These are phyloP conservation scores for Neofusicoccum parvum DNA, from an alignment of 2,329 filamentous ascomycete genomes.

Conservation along the genomic window DNA sequence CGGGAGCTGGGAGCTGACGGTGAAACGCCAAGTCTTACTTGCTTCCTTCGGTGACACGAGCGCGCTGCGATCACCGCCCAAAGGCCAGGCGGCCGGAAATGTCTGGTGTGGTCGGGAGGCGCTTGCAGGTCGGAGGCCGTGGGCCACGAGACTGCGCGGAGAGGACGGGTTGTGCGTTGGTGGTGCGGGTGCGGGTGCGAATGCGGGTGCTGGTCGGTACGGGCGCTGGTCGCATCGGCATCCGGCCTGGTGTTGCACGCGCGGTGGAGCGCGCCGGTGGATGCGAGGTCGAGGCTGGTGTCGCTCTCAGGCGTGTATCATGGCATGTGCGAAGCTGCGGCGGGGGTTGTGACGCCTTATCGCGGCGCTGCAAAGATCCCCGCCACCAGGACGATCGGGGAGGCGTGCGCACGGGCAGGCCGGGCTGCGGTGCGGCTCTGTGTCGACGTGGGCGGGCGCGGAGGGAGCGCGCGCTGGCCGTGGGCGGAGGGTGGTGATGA, in stretches of 20 bases:
- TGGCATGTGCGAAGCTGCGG: constrained; percentile 15
- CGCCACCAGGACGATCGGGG: constrained; percentile 18
- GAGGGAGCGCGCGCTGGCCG: background rate
- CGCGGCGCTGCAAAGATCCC: constrained; percentile 16
- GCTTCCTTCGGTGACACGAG: constrained; percentile 23
- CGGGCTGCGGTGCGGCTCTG: constrained; percentile 15
- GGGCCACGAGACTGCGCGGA: constrained; percentile 15
- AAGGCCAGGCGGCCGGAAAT: constrained; percentile 21
- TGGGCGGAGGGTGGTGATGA: constrained; percentile 14
- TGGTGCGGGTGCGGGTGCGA: constrained; percentile 8
- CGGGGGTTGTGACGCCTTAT: constrained; percentile 19
- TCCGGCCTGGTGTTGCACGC: constrained; percentile 19
- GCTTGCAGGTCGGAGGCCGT: constrained; percentile 1
- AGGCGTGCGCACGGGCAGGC: constrained; percentile 15
- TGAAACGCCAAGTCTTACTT: constrained; percentile 23
- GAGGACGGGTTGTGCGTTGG: constrained; percentile 1
- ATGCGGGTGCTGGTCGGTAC: background rate
- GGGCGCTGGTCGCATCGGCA: constrained; percentile 21
- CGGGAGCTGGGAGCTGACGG: constrained; percentile 22
- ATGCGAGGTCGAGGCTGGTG: constrained; percentile 12
- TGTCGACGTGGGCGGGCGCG: background rate
- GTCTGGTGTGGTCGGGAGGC: constrained; percentile 19
- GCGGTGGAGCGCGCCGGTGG: constrained; percentile 5
- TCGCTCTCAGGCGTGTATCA: constrained; percentile 19
- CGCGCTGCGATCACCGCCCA: constrained; percentile 20